phyloP scores from a whole-genome alignment of 306 rosid genomes.

The Quercus glauca region DNA sequence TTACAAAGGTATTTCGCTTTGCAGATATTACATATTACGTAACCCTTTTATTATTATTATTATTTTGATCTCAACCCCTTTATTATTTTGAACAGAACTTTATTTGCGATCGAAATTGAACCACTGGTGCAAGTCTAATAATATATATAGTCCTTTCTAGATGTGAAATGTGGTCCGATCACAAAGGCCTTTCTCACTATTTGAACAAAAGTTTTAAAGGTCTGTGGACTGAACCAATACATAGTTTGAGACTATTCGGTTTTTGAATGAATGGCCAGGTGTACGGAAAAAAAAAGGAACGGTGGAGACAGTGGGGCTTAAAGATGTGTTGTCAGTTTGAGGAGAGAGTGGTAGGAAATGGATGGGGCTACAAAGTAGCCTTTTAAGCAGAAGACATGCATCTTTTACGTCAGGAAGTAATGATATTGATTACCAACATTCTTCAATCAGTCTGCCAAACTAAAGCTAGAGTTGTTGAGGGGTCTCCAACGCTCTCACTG shows the following conservation, averaged over 20 bases:
- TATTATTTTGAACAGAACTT: not conserved
- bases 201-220: not conserved
- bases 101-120: not conserved
- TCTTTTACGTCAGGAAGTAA: not conserved
- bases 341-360: not conserved
- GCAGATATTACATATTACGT: too few relatives aligned
- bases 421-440: not conserved
- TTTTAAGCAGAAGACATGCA: slow-evolving; percentile 1
- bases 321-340: slow-evolving; percentile 2
- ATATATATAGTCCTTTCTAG: not conserved
- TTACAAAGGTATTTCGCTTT: too few relatives aligned
- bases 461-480: not conserved
- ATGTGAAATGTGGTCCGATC: not conserved
- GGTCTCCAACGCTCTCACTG: not conserved
- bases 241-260: not conserved
- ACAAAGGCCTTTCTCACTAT: not conserved
- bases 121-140: not conserved
- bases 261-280: not conserved
- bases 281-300: not conserved
- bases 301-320: not conserved
- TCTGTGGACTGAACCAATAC: not conserved
- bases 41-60: too few relatives aligned
- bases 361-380: not conserved
- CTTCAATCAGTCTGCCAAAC: not conserved
- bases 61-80: not conserved